These are phyloP conservation scores for Russula vinacea DNA, from an alignment of 768 basidiomycete species.

Conservation along the genomic window DNA sequence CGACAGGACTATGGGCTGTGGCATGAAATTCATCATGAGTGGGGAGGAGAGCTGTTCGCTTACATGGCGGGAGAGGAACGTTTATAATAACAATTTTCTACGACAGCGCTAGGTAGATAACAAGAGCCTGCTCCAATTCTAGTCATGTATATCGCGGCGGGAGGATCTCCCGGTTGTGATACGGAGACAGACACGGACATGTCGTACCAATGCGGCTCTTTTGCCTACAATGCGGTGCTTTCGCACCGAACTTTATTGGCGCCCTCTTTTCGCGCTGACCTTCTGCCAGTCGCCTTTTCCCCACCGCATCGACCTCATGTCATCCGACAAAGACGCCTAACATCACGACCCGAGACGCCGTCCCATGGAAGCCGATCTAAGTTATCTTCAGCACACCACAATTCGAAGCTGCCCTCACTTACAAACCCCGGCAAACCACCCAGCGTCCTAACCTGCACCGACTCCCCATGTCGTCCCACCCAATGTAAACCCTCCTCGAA, in stretches of 20 bases:
- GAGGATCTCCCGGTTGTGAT: constrained; percentile 17
- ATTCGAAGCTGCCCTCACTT: constrained; percentile 34
- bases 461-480: constrained; percentile 46
- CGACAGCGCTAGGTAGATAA: constrained; percentile 18
- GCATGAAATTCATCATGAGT: constrained; percentile 4
- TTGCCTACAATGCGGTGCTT: constrained; percentile 20
- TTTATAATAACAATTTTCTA: not conserved
- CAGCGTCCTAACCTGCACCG: constrained; percentile 67
- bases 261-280: constrained; percentile 32
- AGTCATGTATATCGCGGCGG: not conserved
- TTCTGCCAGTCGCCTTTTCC: constrained; percentile 33
- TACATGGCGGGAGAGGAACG: constrained; percentile 3
- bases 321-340: constrained; percentile 60
- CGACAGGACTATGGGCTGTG: not conserved
- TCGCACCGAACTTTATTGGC: constrained; percentile 28
- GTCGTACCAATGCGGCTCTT: constrained; percentile 15
- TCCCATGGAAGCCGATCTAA: constrained; percentile 29
- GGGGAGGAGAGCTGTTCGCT: not conserved
- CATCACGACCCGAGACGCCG: constrained; percentile 34
- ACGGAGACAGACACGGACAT: not conserved
- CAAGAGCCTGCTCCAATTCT: not conserved
- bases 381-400: constrained; percentile 15
- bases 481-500: constrained; percentile 46
- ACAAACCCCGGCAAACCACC: constrained; percentile 54
- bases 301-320: constrained; percentile 44